These are phyloP conservation scores for Beauveria bassiana DNA, from an alignment of 2,329 filamentous ascomycete genomes.

Conservation along the genomic window DNA sequence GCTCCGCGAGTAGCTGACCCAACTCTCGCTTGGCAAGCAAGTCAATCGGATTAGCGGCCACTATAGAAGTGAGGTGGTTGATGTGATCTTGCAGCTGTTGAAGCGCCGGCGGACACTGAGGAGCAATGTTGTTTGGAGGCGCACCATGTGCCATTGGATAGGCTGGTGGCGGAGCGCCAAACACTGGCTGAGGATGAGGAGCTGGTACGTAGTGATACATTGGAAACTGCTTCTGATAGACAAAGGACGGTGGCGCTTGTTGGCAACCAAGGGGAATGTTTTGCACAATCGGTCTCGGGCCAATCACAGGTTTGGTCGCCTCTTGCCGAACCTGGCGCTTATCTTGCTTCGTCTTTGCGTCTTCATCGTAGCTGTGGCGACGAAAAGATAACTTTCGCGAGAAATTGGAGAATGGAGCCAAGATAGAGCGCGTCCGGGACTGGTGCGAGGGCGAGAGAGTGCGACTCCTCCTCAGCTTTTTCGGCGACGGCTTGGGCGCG, in stretches of 20 bases:
- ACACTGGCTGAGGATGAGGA: not conserved
- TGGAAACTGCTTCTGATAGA: not conserved
- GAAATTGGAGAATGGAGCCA: not conserved
- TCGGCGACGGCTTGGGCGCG: not conserved
- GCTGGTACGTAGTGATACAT: not conserved
- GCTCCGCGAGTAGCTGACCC: not conserved
- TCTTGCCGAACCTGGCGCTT: not conserved
- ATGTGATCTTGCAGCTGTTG: not conserved
- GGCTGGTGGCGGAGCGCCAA: not conserved
- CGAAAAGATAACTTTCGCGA: not conserved
- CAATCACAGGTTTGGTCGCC: not conserved
- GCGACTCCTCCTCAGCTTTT: conserved; percentile 1
- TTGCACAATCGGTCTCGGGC: not conserved
- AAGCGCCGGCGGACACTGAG: not conserved
- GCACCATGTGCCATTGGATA: not conserved
- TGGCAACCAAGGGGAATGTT: not conserved
- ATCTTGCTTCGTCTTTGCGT: not conserved
- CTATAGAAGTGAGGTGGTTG: not conserved
- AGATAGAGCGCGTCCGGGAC: not conserved
- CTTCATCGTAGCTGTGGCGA: not conserved
- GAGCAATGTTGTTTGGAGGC: not conserved
- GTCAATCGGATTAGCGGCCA: not conserved
- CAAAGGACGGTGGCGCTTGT: not conserved
- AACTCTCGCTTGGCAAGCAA: not conserved
- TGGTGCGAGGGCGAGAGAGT: conserved; percentile 4